These are phyloP conservation scores for Annona squamosa DNA, from an alignment of 164 flowering plant species.

Conservation along the genomic window DNA sequence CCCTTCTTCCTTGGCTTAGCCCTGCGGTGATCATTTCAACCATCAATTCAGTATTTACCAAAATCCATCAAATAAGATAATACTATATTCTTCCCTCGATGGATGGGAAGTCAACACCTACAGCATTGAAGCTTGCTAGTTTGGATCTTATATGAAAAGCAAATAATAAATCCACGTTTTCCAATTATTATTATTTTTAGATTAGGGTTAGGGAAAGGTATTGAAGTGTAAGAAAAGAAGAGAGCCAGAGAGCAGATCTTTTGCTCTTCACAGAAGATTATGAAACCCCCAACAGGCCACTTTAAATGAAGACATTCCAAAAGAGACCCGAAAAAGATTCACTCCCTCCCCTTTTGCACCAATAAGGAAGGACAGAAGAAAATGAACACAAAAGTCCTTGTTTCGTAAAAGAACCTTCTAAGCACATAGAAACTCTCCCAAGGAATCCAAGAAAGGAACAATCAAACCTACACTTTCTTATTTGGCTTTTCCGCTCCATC, in stretches of 20 bases:
- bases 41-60: not conserved
- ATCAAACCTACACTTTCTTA: constrained; percentile 42
- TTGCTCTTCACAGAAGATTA: not conserved
- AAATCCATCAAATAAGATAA: not conserved
- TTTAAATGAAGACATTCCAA: not conserved
- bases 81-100: not conserved
- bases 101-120: not conserved
- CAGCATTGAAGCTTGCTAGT: not conserved
- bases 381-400: not conserved
- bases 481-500: constrained; percentile 36
- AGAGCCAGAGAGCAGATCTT: constrained; percentile 1
- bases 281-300: not conserved
- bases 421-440: not conserved
- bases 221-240: not conserved
- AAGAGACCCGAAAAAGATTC: not conserved
- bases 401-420: not conserved
- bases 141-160: not conserved
- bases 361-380: not conserved
- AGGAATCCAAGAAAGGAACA: not conserved
- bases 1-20: constrained; percentile 55
- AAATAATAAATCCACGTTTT: not conserved
- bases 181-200: not conserved
- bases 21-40: constrained; percentile 19
- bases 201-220: not conserved
- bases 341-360: not conserved